Conservation (phyloP, 2,329 filamentous ascomycete species). For the Aureobasidium sp. region DNA sequence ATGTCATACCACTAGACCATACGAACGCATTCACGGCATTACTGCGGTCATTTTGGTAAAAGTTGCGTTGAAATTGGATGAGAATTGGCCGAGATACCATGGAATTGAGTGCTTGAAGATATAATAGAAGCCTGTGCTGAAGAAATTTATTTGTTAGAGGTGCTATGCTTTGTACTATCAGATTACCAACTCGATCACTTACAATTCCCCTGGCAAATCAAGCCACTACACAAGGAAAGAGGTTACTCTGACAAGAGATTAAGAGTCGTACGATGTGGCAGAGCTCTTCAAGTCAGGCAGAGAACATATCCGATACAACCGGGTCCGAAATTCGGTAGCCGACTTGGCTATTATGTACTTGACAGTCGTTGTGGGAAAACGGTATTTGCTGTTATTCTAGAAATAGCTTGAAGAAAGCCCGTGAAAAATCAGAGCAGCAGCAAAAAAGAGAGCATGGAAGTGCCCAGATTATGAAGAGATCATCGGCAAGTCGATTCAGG, state of each 20-base stretch:
- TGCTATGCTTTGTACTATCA: too few relatives aligned
- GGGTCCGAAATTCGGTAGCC: neutral
- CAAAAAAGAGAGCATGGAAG: neutral
- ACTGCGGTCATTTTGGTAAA: too few relatives aligned
- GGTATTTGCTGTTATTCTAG: neutral
- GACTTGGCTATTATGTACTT: neutral
- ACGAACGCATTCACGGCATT: neutral
- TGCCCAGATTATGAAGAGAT: neutral
- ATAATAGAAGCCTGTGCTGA: too few relatives aligned
- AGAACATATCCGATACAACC: neutral
- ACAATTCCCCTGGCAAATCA: neutral
- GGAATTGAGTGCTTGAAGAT: too few relatives aligned
- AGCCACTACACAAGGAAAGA: neutral
- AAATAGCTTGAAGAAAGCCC: neutral
- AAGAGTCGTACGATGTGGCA: neutral
- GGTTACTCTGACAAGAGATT: neutral
- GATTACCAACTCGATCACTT: too few relatives aligned
- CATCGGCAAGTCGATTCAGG: neutral
- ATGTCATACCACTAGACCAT: conserved; percentile 29
- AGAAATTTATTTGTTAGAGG: too few relatives aligned
- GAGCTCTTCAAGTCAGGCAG: neutral
- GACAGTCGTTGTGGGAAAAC: neutral
- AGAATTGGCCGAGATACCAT: too few relatives aligned
- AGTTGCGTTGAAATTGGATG: too few relatives aligned
- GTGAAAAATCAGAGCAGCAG: neutral